Conservation (phyloP, 306 rosid species). For the barrel medic (Medicago truncatula) region DNA sequence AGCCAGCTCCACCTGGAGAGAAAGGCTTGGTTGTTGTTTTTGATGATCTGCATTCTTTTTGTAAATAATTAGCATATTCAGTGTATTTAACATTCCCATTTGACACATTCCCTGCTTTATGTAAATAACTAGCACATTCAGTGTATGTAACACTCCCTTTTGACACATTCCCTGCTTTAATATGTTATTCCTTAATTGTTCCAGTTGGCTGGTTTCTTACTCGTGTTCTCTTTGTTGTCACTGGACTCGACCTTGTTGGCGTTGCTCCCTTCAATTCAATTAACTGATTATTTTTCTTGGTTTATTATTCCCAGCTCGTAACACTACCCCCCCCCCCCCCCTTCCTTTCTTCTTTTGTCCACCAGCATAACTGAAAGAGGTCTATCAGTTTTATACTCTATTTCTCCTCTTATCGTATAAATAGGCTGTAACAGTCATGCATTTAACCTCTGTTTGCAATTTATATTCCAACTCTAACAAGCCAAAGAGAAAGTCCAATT, state of each 20-base stretch:
- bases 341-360: slow-evolving; percentile 1
- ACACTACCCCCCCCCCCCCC: neutral
- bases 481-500: neutral
- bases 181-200: neutral
- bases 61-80: slow-evolving; percentile 6
- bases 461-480: slow-evolving; percentile 11
- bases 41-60: neutral
- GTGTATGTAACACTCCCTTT: neutral
- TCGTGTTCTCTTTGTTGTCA: neutral
- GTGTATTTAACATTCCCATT: neutral
- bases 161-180: neutral
- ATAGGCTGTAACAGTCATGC: neutral
- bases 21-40: neutral
- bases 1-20: neutral
- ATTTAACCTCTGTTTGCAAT: neutral
- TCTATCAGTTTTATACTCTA: neutral
- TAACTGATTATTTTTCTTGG: neutral
- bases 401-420: neutral
- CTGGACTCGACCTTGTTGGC: neutral
- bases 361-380: slow-evolving; percentile 9
- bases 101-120: neutral
- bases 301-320: neutral
- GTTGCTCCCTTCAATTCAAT: neutral
- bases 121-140: neutral
- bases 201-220: slow-evolving; percentile 8